A percentile compares a stretch with the other conserved stretches of the same genome.
Conservation (phyloP, 1,284 basidiomycete genomes). For the Athelia psychrophila region DNA sequence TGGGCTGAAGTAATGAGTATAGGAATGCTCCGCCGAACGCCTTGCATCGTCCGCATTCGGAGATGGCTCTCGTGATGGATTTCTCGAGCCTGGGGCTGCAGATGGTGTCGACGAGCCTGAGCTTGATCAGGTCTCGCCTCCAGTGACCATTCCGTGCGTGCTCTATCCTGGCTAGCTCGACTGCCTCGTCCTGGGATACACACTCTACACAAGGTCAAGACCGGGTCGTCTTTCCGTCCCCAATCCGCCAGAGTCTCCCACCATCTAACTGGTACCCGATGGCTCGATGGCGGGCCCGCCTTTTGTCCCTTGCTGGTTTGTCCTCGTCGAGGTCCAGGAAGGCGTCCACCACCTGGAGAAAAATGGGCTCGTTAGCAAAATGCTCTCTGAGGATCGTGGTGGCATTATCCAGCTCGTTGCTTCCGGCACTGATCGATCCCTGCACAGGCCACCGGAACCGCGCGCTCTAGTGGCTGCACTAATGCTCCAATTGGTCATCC, state of each 20-base stretch:
- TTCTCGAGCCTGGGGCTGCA: slow-evolving; percentile 26
- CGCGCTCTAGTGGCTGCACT: no score
- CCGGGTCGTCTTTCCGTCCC: slow-evolving; percentile 10
- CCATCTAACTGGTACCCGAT: slow-evolving; percentile 27
- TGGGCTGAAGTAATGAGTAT: slow-evolving; percentile 30
- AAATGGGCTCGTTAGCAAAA: slow-evolving; percentile 24
- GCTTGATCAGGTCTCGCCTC: slow-evolving; percentile 25
- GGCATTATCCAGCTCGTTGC: no score
- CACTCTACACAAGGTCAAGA: slow-evolving; percentile 16
- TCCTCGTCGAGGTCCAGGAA: slow-evolving; percentile 10
- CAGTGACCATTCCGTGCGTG: slow-evolving; percentile 25
- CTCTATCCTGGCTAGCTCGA: slow-evolving; percentile 11
- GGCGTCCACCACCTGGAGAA: slow-evolving; percentile 25
- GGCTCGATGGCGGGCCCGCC: slow-evolving; percentile 23
- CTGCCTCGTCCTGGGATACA: slow-evolving; percentile 4
- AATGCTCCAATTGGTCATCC: no score
- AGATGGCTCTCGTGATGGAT: slow-evolving; percentile 25
- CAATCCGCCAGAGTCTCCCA: slow-evolving; percentile 28
- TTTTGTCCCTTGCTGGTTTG: slow-evolving; percentile 2
- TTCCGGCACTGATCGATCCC: no score
- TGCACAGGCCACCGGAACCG: no score
- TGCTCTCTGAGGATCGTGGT: slow-evolving; percentile 15
- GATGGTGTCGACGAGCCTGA: slow-evolving; percentile 20
- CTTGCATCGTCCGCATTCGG: slow-evolving; percentile 25
- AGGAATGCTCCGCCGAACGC: slow-evolving; percentile 22